Evolutionary conservation across 371 early-diverging fungal species (phyloP).

Genomic region (Lichtheimia corymbifera): DNA sequence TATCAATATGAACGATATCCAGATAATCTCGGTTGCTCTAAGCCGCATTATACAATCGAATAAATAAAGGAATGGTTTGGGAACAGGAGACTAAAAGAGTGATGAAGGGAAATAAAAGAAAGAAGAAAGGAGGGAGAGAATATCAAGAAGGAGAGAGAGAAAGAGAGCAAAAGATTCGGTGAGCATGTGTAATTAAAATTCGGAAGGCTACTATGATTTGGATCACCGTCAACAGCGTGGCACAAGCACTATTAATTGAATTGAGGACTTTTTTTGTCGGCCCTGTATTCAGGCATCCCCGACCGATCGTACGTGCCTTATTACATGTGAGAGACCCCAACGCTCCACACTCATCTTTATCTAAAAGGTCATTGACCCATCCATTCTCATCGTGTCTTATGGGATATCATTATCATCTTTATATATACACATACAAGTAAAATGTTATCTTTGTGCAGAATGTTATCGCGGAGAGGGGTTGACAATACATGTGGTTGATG

Average conservation of each 20-base stretch:
- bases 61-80: neutral
- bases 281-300: no score
- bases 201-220: constrained; percentile 15
- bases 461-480: no score
- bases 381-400: no score
- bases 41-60: constrained; percentile 4
- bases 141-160: constrained; percentile 10
- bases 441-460: no score
- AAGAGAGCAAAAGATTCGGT: neutral
- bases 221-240: constrained; percentile 3
- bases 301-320: no score
- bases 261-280: no score
- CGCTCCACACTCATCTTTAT: no score
- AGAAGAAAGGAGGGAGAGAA: constrained; percentile 4
- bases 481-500: no score
- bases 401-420: no score
- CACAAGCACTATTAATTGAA: constrained; percentile 9
- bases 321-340: no score
- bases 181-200: constrained; percentile 2
- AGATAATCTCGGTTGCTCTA: constrained; percentile 10
- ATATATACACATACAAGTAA: no score
- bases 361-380: no score
- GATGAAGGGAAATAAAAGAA: constrained; percentile 8
- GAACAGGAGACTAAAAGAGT: constrained; percentile 11
- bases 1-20: constrained; percentile 14